Evolutionary conservation across 2,329 filamentous ascomycete genomes (phyloP).

Genomic region (Trichoderma koningii): DNA sequence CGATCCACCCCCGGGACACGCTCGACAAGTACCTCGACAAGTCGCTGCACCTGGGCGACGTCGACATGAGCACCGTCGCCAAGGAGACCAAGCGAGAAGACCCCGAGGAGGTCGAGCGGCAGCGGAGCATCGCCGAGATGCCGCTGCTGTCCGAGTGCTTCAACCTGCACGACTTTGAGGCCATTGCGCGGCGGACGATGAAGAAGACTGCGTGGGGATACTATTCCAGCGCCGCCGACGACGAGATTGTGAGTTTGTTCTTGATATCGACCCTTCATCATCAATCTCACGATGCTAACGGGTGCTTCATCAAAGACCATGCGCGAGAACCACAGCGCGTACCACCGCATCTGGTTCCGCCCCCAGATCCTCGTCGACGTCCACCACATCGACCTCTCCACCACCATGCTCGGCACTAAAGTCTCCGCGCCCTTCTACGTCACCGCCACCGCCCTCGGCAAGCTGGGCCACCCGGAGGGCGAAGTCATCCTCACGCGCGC

Average conservation of each 20-base stretch:
- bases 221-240: conserved; percentile 82
- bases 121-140: conserved; percentile 73
- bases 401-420: conserved; percentile 90
- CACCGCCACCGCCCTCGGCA: conserved; percentile 92
- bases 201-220: conserved; percentile 98
- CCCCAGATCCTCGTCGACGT: conserved; percentile 88
- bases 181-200: conserved; percentile 86
- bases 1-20: conserved; percentile 85
- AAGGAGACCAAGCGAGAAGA: conserved; percentile 70
- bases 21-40: conserved; percentile 80
- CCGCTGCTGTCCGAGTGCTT: conserved; percentile 85
- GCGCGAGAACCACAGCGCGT: conserved; percentile 92
- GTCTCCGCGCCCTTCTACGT: conserved; percentile 90
- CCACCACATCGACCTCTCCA: conserved; percentile 80
- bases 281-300: too few species aligned
- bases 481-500: conserved; percentile 89
- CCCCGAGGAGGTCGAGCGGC: conserved; percentile 62
- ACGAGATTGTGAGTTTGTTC: conserved; percentile 49
- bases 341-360: conserved; percentile 96
- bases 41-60: conserved; percentile 84
- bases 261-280: too few species aligned
- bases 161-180: conserved; percentile 94
- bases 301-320: conserved; percentile 67
- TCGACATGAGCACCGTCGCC: conserved; percentile 82
- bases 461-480: conserved; percentile 90